A percentile compares a stretch with the other conserved stretches of the same genome.
Evolutionary conservation across 2,329 filamentous ascomycete species (phyloP).

Genomic region (Xylariaceae sp.): DNA sequence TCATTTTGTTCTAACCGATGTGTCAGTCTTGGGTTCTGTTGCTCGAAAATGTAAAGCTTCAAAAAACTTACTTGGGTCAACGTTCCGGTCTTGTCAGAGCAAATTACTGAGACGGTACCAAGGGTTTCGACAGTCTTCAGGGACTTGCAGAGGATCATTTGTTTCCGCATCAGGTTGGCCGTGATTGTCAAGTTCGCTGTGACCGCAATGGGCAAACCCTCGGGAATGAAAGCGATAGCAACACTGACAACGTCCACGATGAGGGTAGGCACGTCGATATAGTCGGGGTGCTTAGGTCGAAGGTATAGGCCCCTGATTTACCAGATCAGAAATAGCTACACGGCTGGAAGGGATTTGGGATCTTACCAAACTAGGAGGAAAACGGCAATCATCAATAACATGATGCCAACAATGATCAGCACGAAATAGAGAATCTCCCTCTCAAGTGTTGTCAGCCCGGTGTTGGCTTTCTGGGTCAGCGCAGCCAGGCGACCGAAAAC

Average conservation of each 20-base stretch:
- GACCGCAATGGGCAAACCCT: slow-evolving; percentile 66
- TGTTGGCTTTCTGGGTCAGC: slow-evolving; percentile 65
- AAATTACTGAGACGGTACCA: slow-evolving; percentile 68
- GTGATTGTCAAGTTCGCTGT: slow-evolving; percentile 70
- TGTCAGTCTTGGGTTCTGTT: background rate
- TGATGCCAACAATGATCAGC: slow-evolving; percentile 62
- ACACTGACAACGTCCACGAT: slow-evolving; percentile 71
- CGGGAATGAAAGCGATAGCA: slow-evolving; percentile 71
- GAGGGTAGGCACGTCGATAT: slow-evolving; percentile 67
- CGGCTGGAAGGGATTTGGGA: slow-evolving; percentile 26
- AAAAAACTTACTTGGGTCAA: slow-evolving; percentile 49
- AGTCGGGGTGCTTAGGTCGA: slow-evolving; percentile 60
- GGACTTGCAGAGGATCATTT: slow-evolving; percentile 75
- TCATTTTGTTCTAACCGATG: slow-evolving; percentile 59
- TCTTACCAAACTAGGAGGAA: slow-evolving; percentile 62
- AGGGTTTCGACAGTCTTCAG: slow-evolving; percentile 75
- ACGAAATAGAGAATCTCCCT: slow-evolving; percentile 72
- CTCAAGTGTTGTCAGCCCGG: slow-evolving; percentile 64
- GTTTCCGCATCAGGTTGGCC: slow-evolving; percentile 70
- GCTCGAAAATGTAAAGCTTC: background rate
- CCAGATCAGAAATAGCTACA: slow-evolving; percentile 38
- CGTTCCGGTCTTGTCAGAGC: slow-evolving; percentile 74
- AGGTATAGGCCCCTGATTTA: slow-evolving; percentile 61
- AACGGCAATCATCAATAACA: slow-evolving; percentile 60
- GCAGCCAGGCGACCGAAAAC: slow-evolving; percentile 74